These are phyloP conservation scores for Serendipita sp. DNA, from an alignment of 768 basidiomycete genomes.

Conservation along the genomic window DNA sequence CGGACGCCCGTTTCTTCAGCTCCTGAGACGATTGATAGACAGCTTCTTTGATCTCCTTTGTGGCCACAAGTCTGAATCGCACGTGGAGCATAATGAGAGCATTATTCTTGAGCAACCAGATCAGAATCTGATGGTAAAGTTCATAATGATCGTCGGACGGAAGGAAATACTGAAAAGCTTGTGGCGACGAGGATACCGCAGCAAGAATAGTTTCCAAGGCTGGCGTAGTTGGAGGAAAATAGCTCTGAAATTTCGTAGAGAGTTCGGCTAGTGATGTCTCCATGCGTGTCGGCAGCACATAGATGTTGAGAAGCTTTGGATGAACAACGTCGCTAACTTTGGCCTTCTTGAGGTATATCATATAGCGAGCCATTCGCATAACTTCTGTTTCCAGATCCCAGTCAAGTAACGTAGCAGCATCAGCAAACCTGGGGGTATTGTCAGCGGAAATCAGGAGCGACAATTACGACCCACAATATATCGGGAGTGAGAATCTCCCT, in stretches of 20 bases:
- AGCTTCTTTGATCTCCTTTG: conserved; percentile 52
- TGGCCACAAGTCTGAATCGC: conserved; percentile 69
- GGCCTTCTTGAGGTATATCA: conserved; percentile 80
- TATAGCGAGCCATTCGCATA: conserved; percentile 80
- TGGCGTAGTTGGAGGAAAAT: conserved; percentile 48
- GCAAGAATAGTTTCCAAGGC: conserved; percentile 61
- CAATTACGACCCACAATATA: conserved; percentile 42
- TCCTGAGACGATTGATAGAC: conserved; percentile 22
- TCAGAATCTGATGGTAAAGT: conserved; percentile 64
- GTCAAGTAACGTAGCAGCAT: conserved; percentile 65
- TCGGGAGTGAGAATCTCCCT: conserved; percentile 32
- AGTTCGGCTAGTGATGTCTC: conserved; percentile 43
- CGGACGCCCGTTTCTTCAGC: neutral
- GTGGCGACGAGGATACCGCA: conserved; percentile 46
- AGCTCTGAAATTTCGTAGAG: conserved; percentile 40
- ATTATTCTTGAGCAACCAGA: conserved; percentile 84
- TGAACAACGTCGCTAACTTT: conserved; percentile 82
- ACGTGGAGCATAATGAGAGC: conserved; percentile 75
- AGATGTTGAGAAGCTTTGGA: conserved; percentile 62
- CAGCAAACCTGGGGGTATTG: conserved; percentile 29
- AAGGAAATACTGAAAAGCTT: conserved; percentile 65
- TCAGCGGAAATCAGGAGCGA: neutral
- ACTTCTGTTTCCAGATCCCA: conserved; percentile 74
- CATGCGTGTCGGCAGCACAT: conserved; percentile 54
- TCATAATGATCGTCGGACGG: conserved; percentile 48